These are phyloP conservation scores for Mycena pura DNA, from an alignment of 768 basidiomycete genomes.

Conservation along the genomic window DNA sequence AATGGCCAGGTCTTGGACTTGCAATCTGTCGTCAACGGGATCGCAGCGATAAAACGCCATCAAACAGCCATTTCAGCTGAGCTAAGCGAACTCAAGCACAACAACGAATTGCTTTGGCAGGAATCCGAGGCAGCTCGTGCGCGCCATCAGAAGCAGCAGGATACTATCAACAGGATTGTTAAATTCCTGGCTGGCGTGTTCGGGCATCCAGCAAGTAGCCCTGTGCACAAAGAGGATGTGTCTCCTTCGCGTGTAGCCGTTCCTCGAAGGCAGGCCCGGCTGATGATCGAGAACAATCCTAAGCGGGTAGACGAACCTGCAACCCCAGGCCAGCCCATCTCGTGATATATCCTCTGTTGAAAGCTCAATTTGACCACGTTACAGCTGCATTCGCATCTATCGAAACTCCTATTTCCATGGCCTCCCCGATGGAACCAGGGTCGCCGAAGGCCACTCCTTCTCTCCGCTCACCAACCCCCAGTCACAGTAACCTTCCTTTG, in stretches of 20 bases:
- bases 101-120: conserved; percentile 92
- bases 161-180: conserved; percentile 94
- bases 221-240: conserved; percentile 43
- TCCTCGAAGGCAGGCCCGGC: conserved; percentile 55
- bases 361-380: neutral
- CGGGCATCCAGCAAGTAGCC: conserved; percentile 54
- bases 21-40: conserved; percentile 79
- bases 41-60: conserved; percentile 87
- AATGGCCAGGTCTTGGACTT: conserved; percentile 72
- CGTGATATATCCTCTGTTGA: conserved; percentile 14
- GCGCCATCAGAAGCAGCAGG: conserved; percentile 90
- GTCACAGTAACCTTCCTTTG: conserved; percentile 31
- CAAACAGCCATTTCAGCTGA: conserved; percentile 92
- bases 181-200: conserved; percentile 95
- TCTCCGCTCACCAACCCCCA: conserved; percentile 21
- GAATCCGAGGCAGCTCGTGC: conserved; percentile 82
- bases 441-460: conserved; percentile 13
- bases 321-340: conserved; percentile 25
- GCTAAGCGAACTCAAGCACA: conserved; percentile 84
- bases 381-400: conserved; percentile 21
- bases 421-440: conserved; percentile 19
- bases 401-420: conserved; percentile 21
- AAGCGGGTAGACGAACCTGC: conserved; percentile 53
- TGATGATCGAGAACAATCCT: conserved; percentile 72
- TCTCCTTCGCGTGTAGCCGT: conserved; percentile 50